These are phyloP conservation scores for Coniochaeta sp. DNA, from an alignment of 2,329 filamentous ascomycete species.

Conservation along the genomic window DNA sequence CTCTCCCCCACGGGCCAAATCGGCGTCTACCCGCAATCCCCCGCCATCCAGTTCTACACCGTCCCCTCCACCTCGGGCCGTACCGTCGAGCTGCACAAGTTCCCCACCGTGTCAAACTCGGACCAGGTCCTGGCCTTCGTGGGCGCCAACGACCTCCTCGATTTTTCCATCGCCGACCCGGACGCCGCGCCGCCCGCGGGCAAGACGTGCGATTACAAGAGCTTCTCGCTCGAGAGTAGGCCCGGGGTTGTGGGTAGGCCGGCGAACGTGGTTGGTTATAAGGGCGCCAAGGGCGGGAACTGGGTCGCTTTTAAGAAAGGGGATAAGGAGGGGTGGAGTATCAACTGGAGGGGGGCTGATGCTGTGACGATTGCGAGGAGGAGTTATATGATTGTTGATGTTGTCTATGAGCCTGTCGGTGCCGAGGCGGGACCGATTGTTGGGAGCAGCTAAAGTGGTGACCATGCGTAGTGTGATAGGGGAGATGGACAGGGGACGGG, in stretches of 20 bases:
- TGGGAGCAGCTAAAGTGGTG: slow-evolving; percentile 1
- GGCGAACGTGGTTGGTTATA: slow-evolving; percentile 11
- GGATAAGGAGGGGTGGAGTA: slow-evolving; percentile 18
- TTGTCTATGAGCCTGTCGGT: slow-evolving; percentile 20
- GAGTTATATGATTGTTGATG: slow-evolving; percentile 21
- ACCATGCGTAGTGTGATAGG: too few relatives aligned
- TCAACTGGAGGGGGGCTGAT: slow-evolving; percentile 31
- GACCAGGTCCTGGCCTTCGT: slow-evolving; percentile 29
- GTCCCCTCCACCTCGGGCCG: slow-evolving; percentile 17
- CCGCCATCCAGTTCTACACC: slow-evolving; percentile 21
- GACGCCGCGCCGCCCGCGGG: slow-evolving; percentile 16
- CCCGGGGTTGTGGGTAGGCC: slow-evolving; percentile 5
- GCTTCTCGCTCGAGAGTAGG: slow-evolving; percentile 21
- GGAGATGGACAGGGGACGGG: too few relatives aligned
- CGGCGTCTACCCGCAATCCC: slow-evolving; percentile 20
- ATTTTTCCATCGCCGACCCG: slow-evolving; percentile 25
- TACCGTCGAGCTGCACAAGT: slow-evolving; percentile 29
- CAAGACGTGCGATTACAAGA: slow-evolving; percentile 23
- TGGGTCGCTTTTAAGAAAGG: slow-evolving; percentile 28
- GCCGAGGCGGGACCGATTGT: not conserved
- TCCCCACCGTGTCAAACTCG: slow-evolving; percentile 24
- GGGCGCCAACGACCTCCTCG: slow-evolving; percentile 23
- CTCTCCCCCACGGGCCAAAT: slow-evolving; percentile 22
- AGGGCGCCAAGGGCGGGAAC: slow-evolving; percentile 9
- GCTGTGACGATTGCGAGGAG: slow-evolving; percentile 22